Evolutionary conservation across 345 rosid species (phyloP).

Genomic region (Durio zibethinus): DNA sequence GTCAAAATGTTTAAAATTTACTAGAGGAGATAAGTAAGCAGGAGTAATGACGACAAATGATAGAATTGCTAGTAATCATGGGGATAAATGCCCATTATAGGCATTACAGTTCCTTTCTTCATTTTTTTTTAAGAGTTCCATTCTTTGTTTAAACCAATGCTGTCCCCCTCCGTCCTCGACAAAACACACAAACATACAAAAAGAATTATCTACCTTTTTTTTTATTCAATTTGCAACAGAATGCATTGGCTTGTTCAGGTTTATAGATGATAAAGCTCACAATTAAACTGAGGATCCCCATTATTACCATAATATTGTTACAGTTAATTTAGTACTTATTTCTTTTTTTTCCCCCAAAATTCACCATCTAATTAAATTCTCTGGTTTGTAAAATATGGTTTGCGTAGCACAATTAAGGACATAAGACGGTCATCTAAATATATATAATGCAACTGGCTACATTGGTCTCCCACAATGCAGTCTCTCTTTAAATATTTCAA

Average conservation of each 20-base stretch:
- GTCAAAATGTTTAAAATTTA: slow-evolving; percentile 2
- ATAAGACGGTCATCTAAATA: neutral
- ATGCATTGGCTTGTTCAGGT: neutral
- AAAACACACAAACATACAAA: neutral
- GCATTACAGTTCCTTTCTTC: neutral
- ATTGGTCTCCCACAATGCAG: neutral
- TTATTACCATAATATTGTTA: neutral
- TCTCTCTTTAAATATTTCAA: no score
- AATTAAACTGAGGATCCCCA: neutral
- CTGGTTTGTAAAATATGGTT: neutral
- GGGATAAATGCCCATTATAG: neutral
- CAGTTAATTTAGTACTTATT: neutral
- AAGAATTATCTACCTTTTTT: no score
- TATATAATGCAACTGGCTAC: neutral
- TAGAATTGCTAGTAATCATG: neutral
- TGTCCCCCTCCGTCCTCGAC: no score
- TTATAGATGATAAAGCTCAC: neutral
- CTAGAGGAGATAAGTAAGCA: neutral
- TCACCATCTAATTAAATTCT: neutral
- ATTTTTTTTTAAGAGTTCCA: neutral
- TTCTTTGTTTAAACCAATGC: no score
- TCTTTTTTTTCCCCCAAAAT: neutral
- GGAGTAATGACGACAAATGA: neutral
- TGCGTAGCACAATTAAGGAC: neutral
- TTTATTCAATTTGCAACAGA: neutral